A percentile compares a stretch with the other conserved stretches of the same genome.
phyloP scores from a whole-genome alignment of 2,329 filamentous ascomycete species.

The Colletotrichum sp. region DNA sequence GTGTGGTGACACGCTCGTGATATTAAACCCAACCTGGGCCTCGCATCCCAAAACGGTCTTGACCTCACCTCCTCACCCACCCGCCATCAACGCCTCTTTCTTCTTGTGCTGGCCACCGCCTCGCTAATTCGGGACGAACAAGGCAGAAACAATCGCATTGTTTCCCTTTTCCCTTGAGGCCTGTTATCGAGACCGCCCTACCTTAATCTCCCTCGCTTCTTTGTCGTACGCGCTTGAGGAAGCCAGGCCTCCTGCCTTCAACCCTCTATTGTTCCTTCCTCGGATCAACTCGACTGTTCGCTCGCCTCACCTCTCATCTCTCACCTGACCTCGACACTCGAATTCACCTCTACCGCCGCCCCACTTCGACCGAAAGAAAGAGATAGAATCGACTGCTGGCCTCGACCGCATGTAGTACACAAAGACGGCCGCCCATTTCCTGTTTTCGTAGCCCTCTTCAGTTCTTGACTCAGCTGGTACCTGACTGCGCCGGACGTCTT shows the following conservation, averaged over 20 bases:
- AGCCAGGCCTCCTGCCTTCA: conserved; percentile 11
- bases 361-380: background rate
- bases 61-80: conserved; percentile 4
- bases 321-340: background rate
- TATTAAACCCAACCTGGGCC: conserved; percentile 14
- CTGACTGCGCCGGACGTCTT: conserved; percentile 16
- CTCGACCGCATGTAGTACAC: background rate
- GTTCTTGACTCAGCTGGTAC: conserved; percentile 22
- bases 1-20: background rate
- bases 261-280: background rate
- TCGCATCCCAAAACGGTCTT: conserved; percentile 2
- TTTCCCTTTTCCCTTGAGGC: conserved; percentile 13
- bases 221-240: conserved; percentile 10
- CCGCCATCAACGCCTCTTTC: background rate
- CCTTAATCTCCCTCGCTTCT: background rate
- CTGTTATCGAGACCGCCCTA: conserved; percentile 6
- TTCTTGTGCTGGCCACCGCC: background rate
- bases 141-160: conserved; percentile 19
- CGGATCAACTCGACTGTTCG: background rate
- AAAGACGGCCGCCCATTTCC: background rate
- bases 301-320: background rate
- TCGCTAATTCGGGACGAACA: conserved; percentile 2
- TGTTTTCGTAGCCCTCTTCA: conserved; percentile 11
- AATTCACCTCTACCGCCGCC: background rate
- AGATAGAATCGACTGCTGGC: background rate